Percentiles rank a stretch among this genome's conserved stretches.
phyloP scores from a whole-genome alignment of 345 rosid genomes.

The Zanthoxylum bungeanum region DNA sequence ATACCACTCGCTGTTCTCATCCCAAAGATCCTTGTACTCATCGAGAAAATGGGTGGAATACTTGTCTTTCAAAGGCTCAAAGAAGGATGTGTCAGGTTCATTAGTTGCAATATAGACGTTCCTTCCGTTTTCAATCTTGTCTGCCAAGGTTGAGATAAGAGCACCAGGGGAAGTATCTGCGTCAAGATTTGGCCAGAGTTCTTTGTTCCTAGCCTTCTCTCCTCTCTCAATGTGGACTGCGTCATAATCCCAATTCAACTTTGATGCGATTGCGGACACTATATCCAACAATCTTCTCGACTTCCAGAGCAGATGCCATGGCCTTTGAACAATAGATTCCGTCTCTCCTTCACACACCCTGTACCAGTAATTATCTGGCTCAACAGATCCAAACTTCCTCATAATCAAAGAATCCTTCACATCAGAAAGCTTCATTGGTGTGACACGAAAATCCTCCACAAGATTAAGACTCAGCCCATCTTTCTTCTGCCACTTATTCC shows the following conservation, averaged over 20 bases:
- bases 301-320: slow-evolving; percentile 92
- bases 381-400: slow-evolving; percentile 89
- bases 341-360: slow-evolving; percentile 95
- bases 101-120: slow-evolving; percentile 76
- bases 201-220: slow-evolving; percentile 69
- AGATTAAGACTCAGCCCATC: slow-evolving; percentile 51
- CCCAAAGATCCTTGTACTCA: slow-evolving; percentile 85
- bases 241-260: slow-evolving; percentile 91
- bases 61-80: slow-evolving; percentile 76
- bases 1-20: slow-evolving; percentile 84
- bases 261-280: slow-evolving; percentile 62
- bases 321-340: slow-evolving; percentile 68
- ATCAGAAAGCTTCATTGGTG: slow-evolving; percentile 68
- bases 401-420: slow-evolving; percentile 73
- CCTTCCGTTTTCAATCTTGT: slow-evolving; percentile 82
- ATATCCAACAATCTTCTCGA: slow-evolving; percentile 91
- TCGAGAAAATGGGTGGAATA: slow-evolving; percentile 81
- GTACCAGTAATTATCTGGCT: slow-evolving; percentile 95
- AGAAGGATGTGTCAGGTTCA: slow-evolving; percentile 63
- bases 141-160: slow-evolving; percentile 59
- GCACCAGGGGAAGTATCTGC: slow-evolving; percentile 65
- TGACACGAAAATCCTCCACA: slow-evolving; percentile 66
- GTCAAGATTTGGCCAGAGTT: slow-evolving; percentile 89
- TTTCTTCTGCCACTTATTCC: slow-evolving; percentile 73
- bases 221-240: slow-evolving; percentile 83